Base-by-base conservation (phyloP, 2,329 filamentous ascomycete species). In the Dryadomyces quercivorus region DNA sequence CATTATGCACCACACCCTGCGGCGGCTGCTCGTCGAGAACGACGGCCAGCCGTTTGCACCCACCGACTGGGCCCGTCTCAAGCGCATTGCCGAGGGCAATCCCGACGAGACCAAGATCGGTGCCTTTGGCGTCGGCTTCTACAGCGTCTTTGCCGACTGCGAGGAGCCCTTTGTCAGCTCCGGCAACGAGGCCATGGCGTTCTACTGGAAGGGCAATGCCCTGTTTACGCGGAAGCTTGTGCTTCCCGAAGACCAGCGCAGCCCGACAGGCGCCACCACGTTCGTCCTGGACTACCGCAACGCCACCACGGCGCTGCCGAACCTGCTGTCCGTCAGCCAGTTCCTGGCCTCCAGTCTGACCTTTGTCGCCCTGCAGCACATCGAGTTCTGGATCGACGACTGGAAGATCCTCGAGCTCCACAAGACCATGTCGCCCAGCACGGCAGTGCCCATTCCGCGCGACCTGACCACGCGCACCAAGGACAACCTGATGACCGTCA, bases 151-250 rank as follows among this genome's bases (percentile, higher is more conserved):
- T 67, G 88, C 93, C 58, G 93, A 98, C 67, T 98, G 92, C 66
- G 94, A 98, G 69, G 90, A 96, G 62, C 93, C 93, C 0, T 97
- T 98, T 65, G 87, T 98, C 60, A 93, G 89, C 61, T 97, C 92
- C 1, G 93, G 93, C 1, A 81, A 78, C 58, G 85, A 95, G 69
- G 91, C 90, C 42, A 96, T 98, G 88, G 92, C 92, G 0, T 98
- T 98, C 65, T 98, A 96, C 72, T 98, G 93, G 94, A 97, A 96
- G 68, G 91, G 87, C n/a, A 97, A 97, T 67, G 88, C 89, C 5
- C 77, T 98, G 1, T 97, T 95, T 67, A 98, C 94, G 22, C 86
- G 91, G 62, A 88, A 89, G 61, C 77, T 93, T 21, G 82, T 84
- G 60, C 71, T 96, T 8, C 82, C 86, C 1, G 36, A 43, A 3